Evolutionary conservation across 768 basidiomycete genomes (phyloP), one percentile per base, ranked within the genome.

Genomic region (Scleroderma citrinum): DNA sequence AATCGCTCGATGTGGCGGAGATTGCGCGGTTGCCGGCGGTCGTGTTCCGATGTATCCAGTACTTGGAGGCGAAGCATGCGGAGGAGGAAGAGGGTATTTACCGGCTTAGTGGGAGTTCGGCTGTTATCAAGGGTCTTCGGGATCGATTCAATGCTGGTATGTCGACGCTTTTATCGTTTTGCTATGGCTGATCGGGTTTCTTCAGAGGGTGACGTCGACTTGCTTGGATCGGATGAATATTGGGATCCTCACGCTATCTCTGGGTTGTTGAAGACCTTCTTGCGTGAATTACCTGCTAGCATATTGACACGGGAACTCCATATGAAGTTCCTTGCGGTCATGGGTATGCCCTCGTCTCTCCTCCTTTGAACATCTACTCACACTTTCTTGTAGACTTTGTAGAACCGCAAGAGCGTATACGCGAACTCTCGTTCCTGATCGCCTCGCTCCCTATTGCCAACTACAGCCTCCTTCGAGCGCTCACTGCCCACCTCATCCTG

Each of bases 211-310:
- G 96, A 99, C 66, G 77, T 97, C 48, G 86, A 97, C 64, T 76
- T 99, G 11, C 72, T 95, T 32, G 81, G 78, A 32, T 81, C 85
- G 8, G 90, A 92, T 64, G 94, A 96, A 61, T 90, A 86, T 59
- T 96, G 91, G 88, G 96, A 99, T 70, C 92, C 92, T 38, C 94
- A 99, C 65, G 96, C 96, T 32, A 89, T 99, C 52, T 88, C 96
- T 43, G 96, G 95, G 3, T 74, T 99, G 53, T 74, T 99, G 51
- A 99, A 99, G 72, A 80, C 82, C 46, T 99, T 86, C 71, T 71
- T 99, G 58, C 85, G 96, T 50, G 96, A 99, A 58, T 70, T 99
- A 29, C 95, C 96, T 38, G 82, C 85, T 20, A 94, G 92, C 59
- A 85, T 98, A 50, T 75, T 99, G 23, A 97, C 95, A 16, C 80